Evolutionary conservation across 805 yeast genomes (phyloP).

Genomic region (Wickerhamiella vanderwaltii): DNA sequence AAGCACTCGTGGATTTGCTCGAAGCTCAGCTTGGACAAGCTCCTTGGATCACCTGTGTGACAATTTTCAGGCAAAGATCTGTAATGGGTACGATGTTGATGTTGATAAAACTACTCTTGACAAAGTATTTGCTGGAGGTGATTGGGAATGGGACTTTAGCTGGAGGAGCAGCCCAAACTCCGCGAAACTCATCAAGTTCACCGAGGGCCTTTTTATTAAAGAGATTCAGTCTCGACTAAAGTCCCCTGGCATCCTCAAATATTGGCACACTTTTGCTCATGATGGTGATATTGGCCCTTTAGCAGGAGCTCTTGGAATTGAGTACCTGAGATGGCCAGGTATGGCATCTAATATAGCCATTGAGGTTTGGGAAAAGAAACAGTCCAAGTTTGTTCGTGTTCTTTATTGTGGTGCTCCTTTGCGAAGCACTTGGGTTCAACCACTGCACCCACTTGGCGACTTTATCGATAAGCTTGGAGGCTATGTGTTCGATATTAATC

Average conservation of each 20-base stretch:
- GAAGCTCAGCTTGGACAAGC: conserved; percentile 16
- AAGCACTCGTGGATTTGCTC: conserved; percentile 16
- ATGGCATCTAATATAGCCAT: conserved; percentile 36
- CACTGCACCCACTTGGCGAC: conserved; percentile 1
- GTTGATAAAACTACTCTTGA: conserved; percentile 26
- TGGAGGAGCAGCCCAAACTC: conserved; percentile 29
- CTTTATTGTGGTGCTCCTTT: conserved; percentile 29
- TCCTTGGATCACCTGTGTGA: conserved; percentile 35
- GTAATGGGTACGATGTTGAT: conserved; percentile 29
- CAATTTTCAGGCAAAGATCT: conserved; percentile 31
- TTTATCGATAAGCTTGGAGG: background rate
- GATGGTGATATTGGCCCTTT: conserved; percentile 34
- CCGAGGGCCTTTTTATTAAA: conserved; percentile 30
- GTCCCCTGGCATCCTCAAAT: conserved; percentile 24
- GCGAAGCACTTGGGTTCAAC: conserved; percentile 11
- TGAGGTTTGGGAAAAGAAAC: conserved; percentile 28
- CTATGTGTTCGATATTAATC: background rate
- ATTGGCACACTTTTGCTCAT: conserved; percentile 35
- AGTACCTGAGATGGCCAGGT: conserved; percentile 35
- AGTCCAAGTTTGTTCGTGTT: conserved; percentile 27
- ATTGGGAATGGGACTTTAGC: conserved; percentile 35
- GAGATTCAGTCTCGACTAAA: conserved; percentile 29
- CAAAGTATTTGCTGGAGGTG: conserved; percentile 34
- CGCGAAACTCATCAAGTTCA: conserved; percentile 27
- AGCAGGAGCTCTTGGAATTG: conserved; percentile 30